A percentile compares a stretch with the other conserved stretches of the same genome.
Evolutionary conservation across 768 basidiomycete genomes (phyloP).

Genomic region (Tricholoma sp.): DNA sequence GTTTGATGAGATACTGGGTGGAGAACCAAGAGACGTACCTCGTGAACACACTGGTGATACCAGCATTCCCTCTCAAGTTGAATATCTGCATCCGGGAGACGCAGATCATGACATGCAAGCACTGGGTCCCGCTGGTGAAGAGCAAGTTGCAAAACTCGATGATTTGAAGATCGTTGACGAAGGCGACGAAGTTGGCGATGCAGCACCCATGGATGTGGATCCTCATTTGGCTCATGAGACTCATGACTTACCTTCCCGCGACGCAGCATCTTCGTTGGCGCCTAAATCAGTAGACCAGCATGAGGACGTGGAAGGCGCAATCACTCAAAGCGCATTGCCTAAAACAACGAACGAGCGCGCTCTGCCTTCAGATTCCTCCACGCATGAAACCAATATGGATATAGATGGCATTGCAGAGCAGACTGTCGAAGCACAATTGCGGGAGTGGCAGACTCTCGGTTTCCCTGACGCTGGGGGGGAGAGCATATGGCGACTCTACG

Average conservation of each 20-base stretch:
- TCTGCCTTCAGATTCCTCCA: constrained; percentile 19
- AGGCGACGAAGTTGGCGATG: constrained; percentile 28
- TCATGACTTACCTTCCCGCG: constrained; percentile 18
- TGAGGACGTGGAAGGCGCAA: constrained; percentile 40
- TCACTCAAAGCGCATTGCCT: constrained; percentile 30
- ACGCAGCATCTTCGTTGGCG: constrained; percentile 18
- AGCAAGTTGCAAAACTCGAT: constrained; percentile 75
- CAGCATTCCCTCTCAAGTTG: constrained; percentile 47
- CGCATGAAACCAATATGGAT: constrained; percentile 26
- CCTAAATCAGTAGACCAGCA: constrained; percentile 18
- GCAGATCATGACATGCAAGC: constrained; percentile 78
- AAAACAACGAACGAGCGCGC: constrained; percentile 14
- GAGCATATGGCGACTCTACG: constrained; percentile 89
- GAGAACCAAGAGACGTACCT: constrained; percentile 25
- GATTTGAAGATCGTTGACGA: constrained; percentile 77
- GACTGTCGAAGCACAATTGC: constrained; percentile 44
- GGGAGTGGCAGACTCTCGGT: constrained; percentile 56
- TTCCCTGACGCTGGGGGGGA: constrained; percentile 54
- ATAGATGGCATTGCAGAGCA: constrained; percentile 27
- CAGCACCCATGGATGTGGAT: constrained; percentile 49
- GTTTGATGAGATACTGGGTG: constrained; percentile 75
- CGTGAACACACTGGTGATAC: constrained; percentile 34
- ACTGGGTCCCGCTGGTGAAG: constrained; percentile 80
- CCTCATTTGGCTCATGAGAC: constrained; percentile 18
- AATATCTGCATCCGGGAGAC: constrained; percentile 73